These are phyloP conservation scores for Paracoccidioides lutzii DNA, from an alignment of 2,329 filamentous ascomycete species.

Conservation along the genomic window DNA sequence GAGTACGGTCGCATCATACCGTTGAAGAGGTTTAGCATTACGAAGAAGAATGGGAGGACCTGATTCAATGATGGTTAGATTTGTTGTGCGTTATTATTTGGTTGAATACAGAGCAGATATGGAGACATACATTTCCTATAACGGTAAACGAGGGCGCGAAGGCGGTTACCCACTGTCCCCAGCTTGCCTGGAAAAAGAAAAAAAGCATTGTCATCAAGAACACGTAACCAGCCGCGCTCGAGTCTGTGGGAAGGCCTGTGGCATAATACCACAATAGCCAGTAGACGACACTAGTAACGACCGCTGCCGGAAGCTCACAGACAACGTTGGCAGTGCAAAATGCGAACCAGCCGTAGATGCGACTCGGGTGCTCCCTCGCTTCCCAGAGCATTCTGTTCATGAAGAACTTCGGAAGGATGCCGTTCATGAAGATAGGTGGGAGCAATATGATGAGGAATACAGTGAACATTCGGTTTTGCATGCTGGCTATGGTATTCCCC, in stretches of 20 bases:
- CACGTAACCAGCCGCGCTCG: slow-evolving; percentile 56
- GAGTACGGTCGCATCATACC: slow-evolving; percentile 59
- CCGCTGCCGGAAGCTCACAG: slow-evolving; percentile 57
- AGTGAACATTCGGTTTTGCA: slow-evolving; percentile 70
- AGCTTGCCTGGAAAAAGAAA: slow-evolving; percentile 60
- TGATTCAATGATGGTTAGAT: slow-evolving; percentile 12
- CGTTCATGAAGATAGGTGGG: slow-evolving; percentile 59
- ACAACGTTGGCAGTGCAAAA: slow-evolving; percentile 63
- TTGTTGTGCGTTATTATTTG: slow-evolving; percentile 1
- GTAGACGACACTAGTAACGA: slow-evolving; percentile 54
- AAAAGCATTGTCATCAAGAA: slow-evolving; percentile 70
- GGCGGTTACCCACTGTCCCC: slow-evolving; percentile 76
- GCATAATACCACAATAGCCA: slow-evolving; percentile 66
- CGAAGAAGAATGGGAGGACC: slow-evolving; percentile 66
- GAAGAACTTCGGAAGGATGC: slow-evolving; percentile 65
- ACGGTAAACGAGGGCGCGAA: slow-evolving; percentile 69
- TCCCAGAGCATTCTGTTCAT: slow-evolving; percentile 60
- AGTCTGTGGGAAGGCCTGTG: slow-evolving; percentile 55
- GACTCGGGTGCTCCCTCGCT: slow-evolving; percentile 56
- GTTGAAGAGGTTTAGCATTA: slow-evolving; percentile 65
- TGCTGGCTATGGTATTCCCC: slow-evolving; percentile 50
- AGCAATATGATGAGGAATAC: slow-evolving; percentile 52
- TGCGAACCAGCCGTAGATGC: slow-evolving; percentile 66
- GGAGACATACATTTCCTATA: slow-evolving; percentile 46
- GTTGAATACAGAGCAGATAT: not conserved